phyloP scores from a whole-genome alignment of 2,329 filamentous ascomycete species.

The Penicillium vulpinum region DNA sequence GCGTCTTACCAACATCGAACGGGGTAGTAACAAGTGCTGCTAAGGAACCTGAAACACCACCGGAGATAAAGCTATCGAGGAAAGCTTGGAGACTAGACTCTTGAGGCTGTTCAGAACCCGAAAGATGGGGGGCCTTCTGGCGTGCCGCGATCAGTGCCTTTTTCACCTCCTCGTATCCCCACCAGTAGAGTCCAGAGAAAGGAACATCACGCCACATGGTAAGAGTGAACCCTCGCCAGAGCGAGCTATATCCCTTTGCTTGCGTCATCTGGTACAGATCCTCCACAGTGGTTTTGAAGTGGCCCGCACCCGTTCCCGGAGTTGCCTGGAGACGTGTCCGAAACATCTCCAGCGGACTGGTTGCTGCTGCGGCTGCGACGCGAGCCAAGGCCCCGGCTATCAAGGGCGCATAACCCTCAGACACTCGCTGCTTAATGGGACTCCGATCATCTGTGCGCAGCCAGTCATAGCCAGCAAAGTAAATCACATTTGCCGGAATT shows the following conservation, averaged over 20 bases:
- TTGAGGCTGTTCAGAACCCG: constrained; percentile 59
- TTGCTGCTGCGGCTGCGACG: constrained; percentile 74
- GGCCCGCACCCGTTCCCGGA: constrained; percentile 57
- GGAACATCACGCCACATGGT: constrained; percentile 97
- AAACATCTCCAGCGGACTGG: constrained; percentile 92
- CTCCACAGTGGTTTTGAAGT: constrained; percentile 75
- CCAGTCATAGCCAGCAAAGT: constrained; percentile 98
- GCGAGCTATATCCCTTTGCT: constrained; percentile 70
- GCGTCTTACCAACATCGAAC: constrained; percentile 96
- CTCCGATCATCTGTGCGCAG: constrained; percentile 72
- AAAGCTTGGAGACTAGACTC: constrained; percentile 58
- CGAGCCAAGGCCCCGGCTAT: constrained; percentile 77
- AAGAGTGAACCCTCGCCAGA: constrained; percentile 87
- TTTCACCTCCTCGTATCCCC: constrained; percentile 87
- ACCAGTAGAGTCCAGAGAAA: constrained; percentile 97
- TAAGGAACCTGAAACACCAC: constrained; percentile 77
- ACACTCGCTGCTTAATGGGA: constrained; percentile 64
- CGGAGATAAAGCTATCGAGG: constrained; percentile 83
- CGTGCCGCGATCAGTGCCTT: constrained; percentile 69
- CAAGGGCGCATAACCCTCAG: constrained; percentile 75
- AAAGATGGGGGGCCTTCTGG: constrained; percentile 41
- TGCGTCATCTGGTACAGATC: constrained; percentile 78
- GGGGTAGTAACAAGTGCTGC: constrained; percentile 89
- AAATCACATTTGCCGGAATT: constrained; percentile 93
- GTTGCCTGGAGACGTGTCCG: constrained; percentile 87